Conservation (phyloP, 306 rosid species). For the Sphenostylis stenocarpa region DNA sequence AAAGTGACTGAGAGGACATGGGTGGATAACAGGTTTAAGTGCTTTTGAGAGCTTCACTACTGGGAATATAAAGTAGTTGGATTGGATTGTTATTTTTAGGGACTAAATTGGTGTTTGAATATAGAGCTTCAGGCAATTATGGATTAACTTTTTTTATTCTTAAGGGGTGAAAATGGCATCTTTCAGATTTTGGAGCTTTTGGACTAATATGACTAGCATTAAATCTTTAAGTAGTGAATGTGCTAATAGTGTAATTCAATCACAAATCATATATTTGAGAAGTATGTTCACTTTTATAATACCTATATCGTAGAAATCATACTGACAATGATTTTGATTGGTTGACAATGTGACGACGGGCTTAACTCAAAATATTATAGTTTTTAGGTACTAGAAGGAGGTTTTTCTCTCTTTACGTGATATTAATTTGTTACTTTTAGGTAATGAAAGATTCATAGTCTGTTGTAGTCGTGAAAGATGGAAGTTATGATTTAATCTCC, state of each 20-base stretch:
- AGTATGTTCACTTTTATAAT: background rate
- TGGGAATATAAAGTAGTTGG: background rate
- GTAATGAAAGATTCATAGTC: background rate
- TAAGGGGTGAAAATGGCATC: background rate
- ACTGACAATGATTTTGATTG: background rate
- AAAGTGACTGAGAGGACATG: background rate
- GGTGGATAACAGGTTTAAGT: background rate
- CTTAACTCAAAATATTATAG: background rate
- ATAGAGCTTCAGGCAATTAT: background rate
- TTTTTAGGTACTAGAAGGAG: background rate
- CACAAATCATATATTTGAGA: background rate
- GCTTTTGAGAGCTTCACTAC: background rate
- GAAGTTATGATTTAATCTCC: background rate
- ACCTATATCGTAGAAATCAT: background rate
- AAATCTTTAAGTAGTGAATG: background rate
- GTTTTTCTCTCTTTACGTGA: background rate
- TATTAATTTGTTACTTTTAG: background rate
- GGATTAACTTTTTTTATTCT: background rate
- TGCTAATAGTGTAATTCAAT: background rate
- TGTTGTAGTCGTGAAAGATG: background rate
- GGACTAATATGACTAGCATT: background rate
- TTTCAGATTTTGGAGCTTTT: background rate
- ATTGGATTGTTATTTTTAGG: background rate
- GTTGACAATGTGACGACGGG: background rate
- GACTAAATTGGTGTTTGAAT: background rate